Conservation (phyloP, 345 rosid species). For the Combretum micranthum region DNA sequence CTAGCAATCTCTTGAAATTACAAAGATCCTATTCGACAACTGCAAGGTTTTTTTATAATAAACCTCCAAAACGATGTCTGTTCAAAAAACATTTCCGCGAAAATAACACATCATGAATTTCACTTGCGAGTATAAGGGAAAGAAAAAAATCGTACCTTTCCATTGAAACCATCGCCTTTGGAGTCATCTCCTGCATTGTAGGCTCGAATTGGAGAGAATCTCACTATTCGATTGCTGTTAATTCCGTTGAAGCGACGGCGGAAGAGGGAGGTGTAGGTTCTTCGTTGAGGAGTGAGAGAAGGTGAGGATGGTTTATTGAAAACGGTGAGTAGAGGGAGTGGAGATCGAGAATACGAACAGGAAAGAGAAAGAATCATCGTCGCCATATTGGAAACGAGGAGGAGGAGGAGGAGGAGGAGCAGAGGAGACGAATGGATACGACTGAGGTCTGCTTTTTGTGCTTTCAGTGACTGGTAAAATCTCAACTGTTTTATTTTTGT, state of each 20-base stretch:
- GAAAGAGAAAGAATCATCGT: too few relatives aligned
- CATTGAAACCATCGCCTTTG: conserved; percentile 19
- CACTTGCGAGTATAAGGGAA: background rate
- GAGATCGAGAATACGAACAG: conserved; percentile 29
- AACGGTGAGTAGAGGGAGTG: conserved; percentile 18
- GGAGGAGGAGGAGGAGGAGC: too few relatives aligned
- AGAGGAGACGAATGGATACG: too few relatives aligned
- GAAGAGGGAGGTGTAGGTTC: background rate
- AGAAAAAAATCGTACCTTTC: conserved; percentile 12
- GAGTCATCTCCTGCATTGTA: conserved; percentile 47
- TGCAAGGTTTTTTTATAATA: too few relatives aligned
- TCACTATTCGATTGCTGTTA: conserved; percentile 12
- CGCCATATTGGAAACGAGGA: too few relatives aligned
- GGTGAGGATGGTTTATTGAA: conserved; percentile 3
- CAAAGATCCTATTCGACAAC: too few relatives aligned
- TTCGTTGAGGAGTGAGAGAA: conserved; percentile 3
- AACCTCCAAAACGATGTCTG: too few relatives aligned
- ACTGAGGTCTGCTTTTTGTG: too few relatives aligned
- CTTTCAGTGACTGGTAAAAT: too few relatives aligned
- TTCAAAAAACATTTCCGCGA: background rate
- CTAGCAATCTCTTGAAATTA: too few relatives aligned
- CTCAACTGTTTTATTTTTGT: too few relatives aligned
- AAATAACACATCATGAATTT: background rate
- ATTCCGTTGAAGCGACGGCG: conserved; percentile 13
- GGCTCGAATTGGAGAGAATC: conserved; percentile 27